Evolutionary conservation across 2,329 filamentous ascomycete species (phyloP), one percentile per base, ranked within the genome.

Genomic region (Epichloe gansuensis): DNA sequence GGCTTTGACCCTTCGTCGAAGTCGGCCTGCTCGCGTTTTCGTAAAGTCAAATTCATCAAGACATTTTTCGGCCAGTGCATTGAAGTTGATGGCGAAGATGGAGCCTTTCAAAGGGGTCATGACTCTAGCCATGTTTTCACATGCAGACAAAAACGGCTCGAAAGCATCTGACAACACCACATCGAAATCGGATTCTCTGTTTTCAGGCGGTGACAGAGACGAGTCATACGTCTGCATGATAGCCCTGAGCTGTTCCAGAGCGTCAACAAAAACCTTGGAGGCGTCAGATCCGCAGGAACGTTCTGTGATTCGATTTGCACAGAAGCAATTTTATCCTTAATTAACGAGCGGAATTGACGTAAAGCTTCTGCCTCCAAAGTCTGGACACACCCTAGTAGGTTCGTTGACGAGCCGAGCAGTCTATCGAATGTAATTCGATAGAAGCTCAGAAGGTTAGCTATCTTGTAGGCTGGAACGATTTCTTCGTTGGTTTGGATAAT

Each of bases 401-500:
- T 74, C 0, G 88, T 88, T 11, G 83, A 75, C 2, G 75, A 61
- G 2, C 87, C 85, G 0, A 97, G 74, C 0, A 97, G 75, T 60
- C 86, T 91, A 15, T 81, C 72, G 65, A 97, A 96, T 1, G 91
- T 96, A 56, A 81, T 76, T 34, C 81, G 83, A 69, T 98, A 98
- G 69, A 98, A 98, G 42, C 81, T 83, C 43, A 97, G 76, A 1
- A 98, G 74, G 60, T 95, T 96, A 11, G 88, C 84, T 42, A 97
- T 82, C 65, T 90, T 93, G 72, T 95, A 98, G 37, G 89, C 85
- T 48, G 90, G 73, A 21, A 94, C 88, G 0, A 85, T 85, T 54
- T 97, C 91, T 60, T 96, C 91, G 65, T 95, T 91, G 55, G 86
- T 87, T 61, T 95, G 90, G 15, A 97, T 85, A 21, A 95, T 87